These are phyloP conservation scores for Myrica gale DNA, from an alignment of 306 rosid genomes.

Conservation along the genomic window DNA sequence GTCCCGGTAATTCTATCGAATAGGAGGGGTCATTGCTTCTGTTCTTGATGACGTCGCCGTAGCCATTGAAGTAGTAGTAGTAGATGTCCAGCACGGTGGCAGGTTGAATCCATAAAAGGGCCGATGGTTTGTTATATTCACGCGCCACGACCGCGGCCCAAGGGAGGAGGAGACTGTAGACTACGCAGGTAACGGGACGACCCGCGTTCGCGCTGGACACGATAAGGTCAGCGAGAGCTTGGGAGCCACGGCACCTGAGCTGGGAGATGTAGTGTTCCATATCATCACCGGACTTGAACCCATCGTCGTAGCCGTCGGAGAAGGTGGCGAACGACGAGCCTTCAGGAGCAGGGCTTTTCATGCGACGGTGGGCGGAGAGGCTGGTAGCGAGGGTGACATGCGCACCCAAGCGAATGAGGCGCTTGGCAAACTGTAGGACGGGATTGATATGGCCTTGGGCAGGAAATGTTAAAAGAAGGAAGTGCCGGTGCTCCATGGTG, in stretches of 20 bases:
- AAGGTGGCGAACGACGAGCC: conserved; percentile 26
- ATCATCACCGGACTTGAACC: not conserved
- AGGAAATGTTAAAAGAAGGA: conserved; percentile 21
- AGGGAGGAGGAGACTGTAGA: conserved; percentile 31
- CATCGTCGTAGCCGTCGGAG: conserved; percentile 54
- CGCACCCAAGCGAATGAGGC: conserved; percentile 25
- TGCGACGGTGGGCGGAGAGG: conserved; percentile 18
- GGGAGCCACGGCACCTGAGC: conserved; percentile 32
- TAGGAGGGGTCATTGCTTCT: not conserved
- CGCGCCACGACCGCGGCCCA: conserved; percentile 43
- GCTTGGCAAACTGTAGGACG: conserved; percentile 35
- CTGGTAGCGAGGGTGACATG: conserved; percentile 33
- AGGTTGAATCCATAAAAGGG: conserved; percentile 41
- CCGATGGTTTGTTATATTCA: conserved; percentile 26
- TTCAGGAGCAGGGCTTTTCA: not conserved
- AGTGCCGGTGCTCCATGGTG: conserved; percentile 23
- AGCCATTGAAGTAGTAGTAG: conserved; percentile 38
- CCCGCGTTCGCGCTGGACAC: conserved; percentile 13
- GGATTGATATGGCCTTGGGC: conserved; percentile 51
- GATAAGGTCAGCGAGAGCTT: conserved; percentile 18
- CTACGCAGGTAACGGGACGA: conserved; percentile 34
- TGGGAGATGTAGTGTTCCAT: conserved; percentile 21
- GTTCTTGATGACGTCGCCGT: conserved; percentile 10
- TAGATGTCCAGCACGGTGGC: conserved; percentile 39
- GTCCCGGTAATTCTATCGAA: conserved; percentile 28